Evolutionary conservation across 495 filamentous ascomycete genomes (phyloP), one percentile per base, ranked within the genome.

Genomic region (Penicillium angulare): DNA sequence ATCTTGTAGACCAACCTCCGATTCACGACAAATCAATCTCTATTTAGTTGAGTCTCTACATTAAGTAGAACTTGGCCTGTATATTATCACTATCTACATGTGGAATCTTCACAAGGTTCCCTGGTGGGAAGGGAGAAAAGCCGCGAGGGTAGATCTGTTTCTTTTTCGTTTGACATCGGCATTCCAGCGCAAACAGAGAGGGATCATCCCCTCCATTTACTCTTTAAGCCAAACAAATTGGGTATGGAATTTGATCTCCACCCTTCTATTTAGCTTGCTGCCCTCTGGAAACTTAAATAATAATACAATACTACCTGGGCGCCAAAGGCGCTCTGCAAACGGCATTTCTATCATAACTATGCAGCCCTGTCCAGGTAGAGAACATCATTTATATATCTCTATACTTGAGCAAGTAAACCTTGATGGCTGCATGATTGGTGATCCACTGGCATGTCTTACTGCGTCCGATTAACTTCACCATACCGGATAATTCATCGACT

Each of bases 121-220:
- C 16, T 10, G 17, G 34, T 38, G 16, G 34, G 34, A 38, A 15
- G 10, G 17, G 34, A 13, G 32, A 34, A 34, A 9, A 10, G n/a
- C n/a, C n/a, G n/a, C n/a, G n/a, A n/a, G n/a, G n/a, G n/a, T n/a
- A n/a, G n/a, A n/a, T n/a, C n/a, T n/a, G n/a, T n/a, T n/a, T n/a
- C n/a, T n/a, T n/a, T n/a, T n/a, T n/a, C n/a, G n/a, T n/a, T n/a
- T n/a, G n/a, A n/a, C n/a, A n/a, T n/a, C n/a, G n/a, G 53, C 61
- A 64, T 64, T 64, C 61, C 61, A 61, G 38, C 34, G 56, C 31
- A 31, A 33, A 39, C 59, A 43, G 52, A n/a, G n/a, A 53, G 48
- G 33, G 45, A 47, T 47, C 33, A 26, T 18, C 45, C 45, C 5
- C 45, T 27, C n/a, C 15, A 21, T 15, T 24, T 48, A 26, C 45